Base-by-base conservation (phyloP, 306 rosid species). In the Cicer chorassanicum region DNA sequence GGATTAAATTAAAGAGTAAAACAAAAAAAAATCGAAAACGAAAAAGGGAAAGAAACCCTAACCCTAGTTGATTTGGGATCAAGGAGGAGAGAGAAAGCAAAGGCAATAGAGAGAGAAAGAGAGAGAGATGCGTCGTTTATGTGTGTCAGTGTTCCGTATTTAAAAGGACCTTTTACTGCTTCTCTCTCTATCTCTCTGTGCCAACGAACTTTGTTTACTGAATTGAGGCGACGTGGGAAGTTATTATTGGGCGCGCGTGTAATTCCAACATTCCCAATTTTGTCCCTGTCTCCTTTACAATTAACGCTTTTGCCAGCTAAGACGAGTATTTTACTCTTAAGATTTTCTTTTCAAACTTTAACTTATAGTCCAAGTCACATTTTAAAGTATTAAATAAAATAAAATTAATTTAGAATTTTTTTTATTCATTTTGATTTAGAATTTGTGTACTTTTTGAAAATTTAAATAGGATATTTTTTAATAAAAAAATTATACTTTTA, bases 21-120 rank as follows among this genome's bases (percentile, higher is more conserved):
- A 64, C 8, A 0, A 65, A 6, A 19, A 19, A 13, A 2, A 74
- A 59, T 48, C 21, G 56, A 50, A 45, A 66, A 82, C 1, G 64
- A 65, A 12, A 59, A 68, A 65, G 45, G 79, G 7, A 54, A 75
- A 0, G 80, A 79, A 88, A 87, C 86, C 96, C 91, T 85, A 89
- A 86, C 90, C 91, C 85, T 75, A 77, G 73, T 34, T 10, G 81
- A 80, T 67, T 88, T 82, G 72, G 88, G 87, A 89, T 82, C 84
- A 68, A 56, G 9, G 77, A 83, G 78, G 88, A 80, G 88, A 83
- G 86, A 85, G 92, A 73, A 67, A 79, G 71, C 78, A 14, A 71
- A 82, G 82, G 34, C 4, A 24, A 24, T 24, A 24, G 34, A 24
- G 34, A 24, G 34, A 24, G 34, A 24, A 3, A 77, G 83, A 81